phyloP scores from a whole-genome alignment of 179 eudicot genomes.

The Silene coronaria region DNA sequence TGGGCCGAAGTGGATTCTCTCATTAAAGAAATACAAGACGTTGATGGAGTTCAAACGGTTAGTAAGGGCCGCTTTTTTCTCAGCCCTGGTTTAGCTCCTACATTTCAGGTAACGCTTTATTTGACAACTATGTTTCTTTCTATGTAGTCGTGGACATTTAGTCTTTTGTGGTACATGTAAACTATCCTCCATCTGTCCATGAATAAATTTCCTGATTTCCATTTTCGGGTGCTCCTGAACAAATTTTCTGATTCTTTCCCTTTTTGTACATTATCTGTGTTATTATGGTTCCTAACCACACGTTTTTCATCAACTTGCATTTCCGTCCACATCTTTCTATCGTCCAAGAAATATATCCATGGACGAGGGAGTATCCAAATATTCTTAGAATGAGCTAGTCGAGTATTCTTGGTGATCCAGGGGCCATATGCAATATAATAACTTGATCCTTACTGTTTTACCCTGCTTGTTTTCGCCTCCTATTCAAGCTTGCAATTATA shows the following conservation, averaged over 20 bases:
- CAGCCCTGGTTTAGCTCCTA: constrained; percentile 96
- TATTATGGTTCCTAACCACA: background rate
- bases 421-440: background rate
- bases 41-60: constrained; percentile 65
- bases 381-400: background rate
- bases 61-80: constrained; percentile 76
- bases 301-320: too few relatives aligned
- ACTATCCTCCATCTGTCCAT: background rate
- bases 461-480: too few relatives aligned
- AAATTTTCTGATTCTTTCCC: too few relatives aligned
- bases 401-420: too few relatives aligned
- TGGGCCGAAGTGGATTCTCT: constrained; percentile 87
- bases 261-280: too few relatives aligned
- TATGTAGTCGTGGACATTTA: background rate
- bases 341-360: too few relatives aligned
- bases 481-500: too few relatives aligned
- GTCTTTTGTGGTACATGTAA: background rate
- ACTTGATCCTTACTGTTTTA: too few relatives aligned
- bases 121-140: constrained; percentile 3
- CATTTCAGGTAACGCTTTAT: constrained; percentile 61
- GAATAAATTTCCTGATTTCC: too few relatives aligned
- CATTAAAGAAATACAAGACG: constrained; percentile 57
- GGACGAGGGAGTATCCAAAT: background rate
- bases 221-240: too few relatives aligned
- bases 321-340: too few relatives aligned